phyloP scores from a whole-genome alignment of 1,284 basidiomycete species.

The Tilletia indica region DNA sequence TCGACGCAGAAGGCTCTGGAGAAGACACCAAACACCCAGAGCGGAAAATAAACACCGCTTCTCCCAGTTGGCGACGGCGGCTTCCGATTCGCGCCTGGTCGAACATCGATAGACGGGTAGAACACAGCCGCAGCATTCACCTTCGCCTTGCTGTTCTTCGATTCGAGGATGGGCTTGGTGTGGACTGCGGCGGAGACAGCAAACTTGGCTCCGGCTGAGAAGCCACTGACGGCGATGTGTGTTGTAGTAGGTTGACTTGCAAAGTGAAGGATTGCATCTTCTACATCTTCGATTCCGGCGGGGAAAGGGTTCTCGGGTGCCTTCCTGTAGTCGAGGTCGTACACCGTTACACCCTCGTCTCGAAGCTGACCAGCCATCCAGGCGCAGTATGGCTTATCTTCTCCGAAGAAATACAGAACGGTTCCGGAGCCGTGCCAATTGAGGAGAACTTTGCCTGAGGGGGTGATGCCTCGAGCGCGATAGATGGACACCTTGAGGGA shows the following conservation, averaged over 20 bases:
- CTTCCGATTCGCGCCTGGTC: background rate
- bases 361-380: background rate
- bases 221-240: background rate
- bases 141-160: background rate
- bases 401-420: background rate
- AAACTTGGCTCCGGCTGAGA: background rate
- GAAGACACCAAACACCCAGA: background rate
- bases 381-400: slow-evolving; percentile 8
- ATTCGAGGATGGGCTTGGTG: background rate
- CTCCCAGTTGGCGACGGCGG: background rate
- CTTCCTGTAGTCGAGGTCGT: slow-evolving; percentile 14
- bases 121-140: background rate
- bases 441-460: background rate
- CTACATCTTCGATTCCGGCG: background rate
- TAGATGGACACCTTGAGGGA: background rate
- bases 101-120: background rate
- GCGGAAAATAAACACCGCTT: background rate
- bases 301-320: slow-evolving; percentile 12
- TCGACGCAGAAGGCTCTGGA: background rate
- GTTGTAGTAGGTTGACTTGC: background rate
- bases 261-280: slow-evolving; percentile 13
- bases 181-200: background rate
- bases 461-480: background rate
- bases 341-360: background rate
- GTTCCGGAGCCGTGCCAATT: slow-evolving; percentile 9